Conservation (phyloP, 768 basidiomycete species). For the Psilocybe cubensis region DNA sequence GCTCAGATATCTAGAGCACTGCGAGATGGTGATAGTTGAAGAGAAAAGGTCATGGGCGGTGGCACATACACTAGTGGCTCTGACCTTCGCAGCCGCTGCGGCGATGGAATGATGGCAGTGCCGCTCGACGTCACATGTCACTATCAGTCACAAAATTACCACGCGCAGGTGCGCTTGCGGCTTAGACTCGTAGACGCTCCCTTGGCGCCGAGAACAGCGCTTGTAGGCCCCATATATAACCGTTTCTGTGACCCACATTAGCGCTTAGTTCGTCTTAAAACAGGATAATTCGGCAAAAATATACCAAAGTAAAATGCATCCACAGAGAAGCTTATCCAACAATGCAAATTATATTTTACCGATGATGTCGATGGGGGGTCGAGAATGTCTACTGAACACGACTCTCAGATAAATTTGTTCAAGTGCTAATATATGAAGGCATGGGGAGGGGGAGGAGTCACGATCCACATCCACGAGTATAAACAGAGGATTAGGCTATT, state of each 20-base stretch:
- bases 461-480: neutral
- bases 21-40: constrained; percentile 7
- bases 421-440: too few species aligned
- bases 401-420: too few species aligned
- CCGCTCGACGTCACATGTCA: constrained; percentile 6
- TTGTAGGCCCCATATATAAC: neutral
- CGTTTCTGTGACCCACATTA: neutral
- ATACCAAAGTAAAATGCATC: too few species aligned
- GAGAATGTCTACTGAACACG: too few species aligned
- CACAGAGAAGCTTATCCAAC: too few species aligned
- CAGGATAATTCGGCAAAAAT: too few species aligned
- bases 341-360: too few species aligned
- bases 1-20: neutral
- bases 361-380: too few species aligned
- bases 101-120: neutral
- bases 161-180: neutral
- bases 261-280: neutral
- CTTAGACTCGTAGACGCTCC: neutral
- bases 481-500: neutral
- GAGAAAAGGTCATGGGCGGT: constrained; percentile 5
- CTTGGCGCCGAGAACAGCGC: neutral
- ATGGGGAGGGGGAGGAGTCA: too few species aligned
- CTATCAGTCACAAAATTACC: neutral
- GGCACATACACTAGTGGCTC: neutral
- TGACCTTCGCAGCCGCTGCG: constrained; percentile 3